These are phyloP conservation scores for Vitis labrusca DNA, from an alignment of 164 flowering plant genomes.

Conservation along the genomic window DNA sequence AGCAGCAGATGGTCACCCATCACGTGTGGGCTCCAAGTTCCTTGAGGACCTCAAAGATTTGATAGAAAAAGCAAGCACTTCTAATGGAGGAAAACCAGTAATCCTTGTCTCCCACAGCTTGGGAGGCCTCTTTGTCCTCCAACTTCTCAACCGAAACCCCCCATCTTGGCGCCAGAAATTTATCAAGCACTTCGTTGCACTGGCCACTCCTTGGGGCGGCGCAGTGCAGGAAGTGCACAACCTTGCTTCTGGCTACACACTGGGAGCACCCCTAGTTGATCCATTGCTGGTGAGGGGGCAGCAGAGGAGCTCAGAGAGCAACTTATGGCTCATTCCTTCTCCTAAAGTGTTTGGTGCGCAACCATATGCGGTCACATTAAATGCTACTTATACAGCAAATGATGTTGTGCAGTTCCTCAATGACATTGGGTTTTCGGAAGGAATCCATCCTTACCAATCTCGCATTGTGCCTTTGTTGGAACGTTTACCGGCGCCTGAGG, in stretches of 20 bases:
- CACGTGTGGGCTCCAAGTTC: conserved; percentile 57
- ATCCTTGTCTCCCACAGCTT: conserved; percentile 84
- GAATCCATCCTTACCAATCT: conserved; percentile 50
- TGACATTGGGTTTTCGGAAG: conserved; percentile 70
- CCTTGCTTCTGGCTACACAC: conserved; percentile 81
- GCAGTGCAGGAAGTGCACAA: conserved; percentile 75
- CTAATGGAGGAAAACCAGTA: conserved; percentile 70
- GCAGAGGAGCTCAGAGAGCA: conserved; percentile 88
- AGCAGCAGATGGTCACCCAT: conserved; percentile 67
- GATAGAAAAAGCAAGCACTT: conserved; percentile 58
- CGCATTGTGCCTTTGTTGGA: conserved; percentile 58
- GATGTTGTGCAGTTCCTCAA: conserved; percentile 53
- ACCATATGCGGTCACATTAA: conserved; percentile 54
- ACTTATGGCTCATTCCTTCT: conserved; percentile 86
- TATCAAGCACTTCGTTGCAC: conserved; percentile 72
- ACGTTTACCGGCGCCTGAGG: conserved; percentile 36
- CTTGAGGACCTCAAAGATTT: conserved; percentile 60
- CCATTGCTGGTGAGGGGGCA: conserved; percentile 73
- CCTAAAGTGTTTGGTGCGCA: conserved; percentile 40
- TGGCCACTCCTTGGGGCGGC: conserved; percentile 92
- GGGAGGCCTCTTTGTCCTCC: conserved; percentile 76
- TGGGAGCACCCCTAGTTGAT: conserved; percentile 77
- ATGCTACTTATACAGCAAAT: conserved; percentile 37
- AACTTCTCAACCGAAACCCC: conserved; percentile 68
- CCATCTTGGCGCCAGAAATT: conserved; percentile 56